Percentiles rank a stretch among this genome's conserved stretches.
Evolutionary conservation across 2,329 filamentous ascomycete species (phyloP).

Genomic region (Lasiodiplodia sp.): DNA sequence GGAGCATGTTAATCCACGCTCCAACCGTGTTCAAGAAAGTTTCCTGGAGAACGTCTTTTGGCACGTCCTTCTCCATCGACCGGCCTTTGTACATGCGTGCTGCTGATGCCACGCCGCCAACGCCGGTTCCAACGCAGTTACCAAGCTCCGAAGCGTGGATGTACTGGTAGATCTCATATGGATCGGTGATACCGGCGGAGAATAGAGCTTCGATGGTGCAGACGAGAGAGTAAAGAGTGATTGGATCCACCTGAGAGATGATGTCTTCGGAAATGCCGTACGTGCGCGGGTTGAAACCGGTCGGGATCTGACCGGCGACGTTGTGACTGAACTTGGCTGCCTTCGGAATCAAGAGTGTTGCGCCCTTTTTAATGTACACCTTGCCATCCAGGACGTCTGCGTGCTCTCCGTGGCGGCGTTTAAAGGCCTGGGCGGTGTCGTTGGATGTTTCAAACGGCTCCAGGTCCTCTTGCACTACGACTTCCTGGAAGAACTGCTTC

Average conservation of each 20-base stretch:
- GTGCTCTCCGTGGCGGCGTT: constrained; percentile 43
- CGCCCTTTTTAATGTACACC: constrained; percentile 40
- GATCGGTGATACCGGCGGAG: constrained; percentile 45
- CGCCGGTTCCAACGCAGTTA: constrained; percentile 44
- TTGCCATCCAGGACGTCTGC: constrained; percentile 35
- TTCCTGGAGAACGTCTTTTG: constrained; percentile 47
- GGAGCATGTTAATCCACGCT: constrained; percentile 53
- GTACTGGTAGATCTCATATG: constrained; percentile 42
- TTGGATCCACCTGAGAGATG: constrained; percentile 45
- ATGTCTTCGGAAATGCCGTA: constrained; percentile 51
- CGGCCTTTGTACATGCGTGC: constrained; percentile 41
- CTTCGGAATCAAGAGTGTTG: constrained; percentile 45
- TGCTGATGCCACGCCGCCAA: constrained; percentile 39
- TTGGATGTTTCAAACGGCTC: constrained; percentile 43
- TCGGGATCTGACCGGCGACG: constrained; percentile 47
- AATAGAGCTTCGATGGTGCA: constrained; percentile 45
- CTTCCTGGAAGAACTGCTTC: constrained; percentile 45
- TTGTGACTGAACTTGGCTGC: constrained; percentile 36
- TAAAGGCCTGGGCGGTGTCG: constrained; percentile 43
- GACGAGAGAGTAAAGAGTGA: constrained; percentile 44
- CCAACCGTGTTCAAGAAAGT: constrained; percentile 46
- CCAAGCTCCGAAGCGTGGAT: constrained; percentile 48
- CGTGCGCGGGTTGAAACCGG: constrained; percentile 42
- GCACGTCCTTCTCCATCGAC: constrained; percentile 41
- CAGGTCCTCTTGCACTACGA: constrained; percentile 44